Base-by-base conservation (phyloP, 331 rosid species). In the Phaseolus coccineus region DNA sequence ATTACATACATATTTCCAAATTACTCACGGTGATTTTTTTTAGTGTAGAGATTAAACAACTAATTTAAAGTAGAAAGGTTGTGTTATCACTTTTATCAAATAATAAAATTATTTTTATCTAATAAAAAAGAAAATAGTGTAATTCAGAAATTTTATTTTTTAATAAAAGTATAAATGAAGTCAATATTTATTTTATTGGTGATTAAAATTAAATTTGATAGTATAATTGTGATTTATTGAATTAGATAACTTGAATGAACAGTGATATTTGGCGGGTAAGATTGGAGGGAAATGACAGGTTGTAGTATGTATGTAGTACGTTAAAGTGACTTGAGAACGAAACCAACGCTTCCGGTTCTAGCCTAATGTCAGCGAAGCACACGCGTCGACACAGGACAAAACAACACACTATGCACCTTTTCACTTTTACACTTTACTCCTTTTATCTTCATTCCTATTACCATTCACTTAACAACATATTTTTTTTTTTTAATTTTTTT, bases 311-410 rank as follows among this genome's bases (percentile, higher is more conserved):
- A 37, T 0, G 62, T 7, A 57, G 76, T 30, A 67, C 19, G 24
- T 28, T 27, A 69, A 71, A 71, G 71, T 74, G 82, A 84, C 69
- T 67, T 77, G 51, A 50, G 56, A 59, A 46, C 56, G 83, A 77
- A 83, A 72, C 71, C 80, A 78, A 70, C 74, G 82, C 56, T 71
- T 78, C 80, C 65, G 56, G 83, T 68, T 64, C 75, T 83, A 44
- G 31, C 78, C 53, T 19, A 35, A 72, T 46, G 70, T 58, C 73
- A 76, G 62, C 82, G 58, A 31, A 6, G 59, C 22, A 80, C 87
- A 85, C 92, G 92, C 83, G 95, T 85, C 92, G 70, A 37, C 76
- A 64, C 75, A 85, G 91, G 91, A 87, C 19, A 57, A 76, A 15
- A 76, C 77, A 71, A 59, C 82, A 82, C 84, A 52, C 39, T 37